phyloP scores from a whole-genome alignment of 495 filamentous ascomycete genomes.

The Penicillium cinerascens region DNA sequence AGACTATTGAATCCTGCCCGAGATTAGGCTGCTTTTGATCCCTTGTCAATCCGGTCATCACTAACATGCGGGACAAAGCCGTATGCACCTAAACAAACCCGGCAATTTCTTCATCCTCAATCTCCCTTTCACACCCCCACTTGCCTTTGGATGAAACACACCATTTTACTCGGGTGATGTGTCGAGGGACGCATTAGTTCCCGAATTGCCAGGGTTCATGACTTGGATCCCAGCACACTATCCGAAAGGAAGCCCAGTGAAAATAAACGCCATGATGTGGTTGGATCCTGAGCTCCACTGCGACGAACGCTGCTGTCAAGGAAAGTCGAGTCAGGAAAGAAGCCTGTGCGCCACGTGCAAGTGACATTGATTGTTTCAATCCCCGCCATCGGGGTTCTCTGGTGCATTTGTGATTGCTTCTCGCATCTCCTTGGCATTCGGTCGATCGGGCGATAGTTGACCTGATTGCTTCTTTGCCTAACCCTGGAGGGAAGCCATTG shows the following conservation, averaged over 20 bases:
- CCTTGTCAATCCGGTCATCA: background rate
- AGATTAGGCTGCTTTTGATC: background rate
- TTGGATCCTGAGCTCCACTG: background rate
- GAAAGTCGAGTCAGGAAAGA: background rate
- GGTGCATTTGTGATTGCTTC: constrained; percentile 13
- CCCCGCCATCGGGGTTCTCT: constrained; percentile 1
- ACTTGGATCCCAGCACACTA: background rate
- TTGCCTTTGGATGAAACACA: background rate
- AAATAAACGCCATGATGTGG: no score
- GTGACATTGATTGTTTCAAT: constrained; percentile 10
- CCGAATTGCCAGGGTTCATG: no score
- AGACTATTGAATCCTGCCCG: background rate
- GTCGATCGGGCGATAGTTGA: constrained; percentile 8
- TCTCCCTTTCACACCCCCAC: background rate
- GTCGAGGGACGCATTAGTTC: background rate
- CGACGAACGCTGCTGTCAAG: constrained; percentile 8
- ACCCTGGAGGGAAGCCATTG: constrained; percentile 7
- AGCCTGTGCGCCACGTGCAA: background rate
- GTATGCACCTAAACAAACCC: background rate
- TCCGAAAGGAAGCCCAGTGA: background rate
- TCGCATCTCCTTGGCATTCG: constrained; percentile 11
- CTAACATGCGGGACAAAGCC: background rate
- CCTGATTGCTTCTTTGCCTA: constrained; percentile 11
- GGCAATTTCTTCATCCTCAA: background rate
- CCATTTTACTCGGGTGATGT: background rate